Evolutionary conservation across 2,329 filamentous ascomycete species (phyloP).

Genomic region (Escovopsis sp.): DNA sequence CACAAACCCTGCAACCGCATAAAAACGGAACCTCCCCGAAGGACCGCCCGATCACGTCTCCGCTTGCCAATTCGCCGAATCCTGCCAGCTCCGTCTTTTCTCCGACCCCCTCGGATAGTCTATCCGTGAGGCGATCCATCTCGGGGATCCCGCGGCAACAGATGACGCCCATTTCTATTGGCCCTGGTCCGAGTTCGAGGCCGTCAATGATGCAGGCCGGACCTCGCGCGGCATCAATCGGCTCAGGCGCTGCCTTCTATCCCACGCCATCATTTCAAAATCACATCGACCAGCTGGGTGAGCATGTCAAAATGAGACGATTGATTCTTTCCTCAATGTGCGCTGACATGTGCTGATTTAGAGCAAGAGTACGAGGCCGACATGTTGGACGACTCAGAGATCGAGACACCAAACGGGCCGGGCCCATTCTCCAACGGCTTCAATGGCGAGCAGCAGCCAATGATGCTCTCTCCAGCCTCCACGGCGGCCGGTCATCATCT

Average conservation of each 20-base stretch:
- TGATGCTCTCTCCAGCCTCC: conserved; percentile 26
- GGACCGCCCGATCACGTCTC: conserved; percentile 67
- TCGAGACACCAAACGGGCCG: conserved; percentile 49
- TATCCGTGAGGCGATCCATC: conserved; percentile 27
- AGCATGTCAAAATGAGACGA: background rate
- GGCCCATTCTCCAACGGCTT: conserved; percentile 47
- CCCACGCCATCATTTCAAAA: conserved; percentile 72
- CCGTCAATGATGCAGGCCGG: conserved; percentile 22
- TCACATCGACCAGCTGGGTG: conserved; percentile 87
- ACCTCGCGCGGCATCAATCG: conserved; percentile 18
- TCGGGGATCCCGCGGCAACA: conserved; percentile 17
- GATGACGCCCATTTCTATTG: conserved; percentile 14
- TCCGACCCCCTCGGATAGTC: conserved; percentile 30
- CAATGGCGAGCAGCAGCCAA: conserved; percentile 29
- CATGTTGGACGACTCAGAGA: conserved; percentile 71
- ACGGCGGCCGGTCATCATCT: conserved; percentile 23
- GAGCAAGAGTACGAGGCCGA: conserved; percentile 95
- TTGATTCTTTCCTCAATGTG: conserved; percentile 14
- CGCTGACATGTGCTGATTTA: conserved; percentile 30
- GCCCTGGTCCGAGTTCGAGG: conserved; percentile 9
- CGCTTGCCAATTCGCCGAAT: conserved; percentile 48
- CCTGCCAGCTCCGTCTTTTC: conserved; percentile 30
- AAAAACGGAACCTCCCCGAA: conserved; percentile 50
- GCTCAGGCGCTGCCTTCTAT: conserved; percentile 47
- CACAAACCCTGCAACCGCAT: conserved; percentile 29